Conservation (phyloP, 345 rosid species). For the Linum trigynum region DNA sequence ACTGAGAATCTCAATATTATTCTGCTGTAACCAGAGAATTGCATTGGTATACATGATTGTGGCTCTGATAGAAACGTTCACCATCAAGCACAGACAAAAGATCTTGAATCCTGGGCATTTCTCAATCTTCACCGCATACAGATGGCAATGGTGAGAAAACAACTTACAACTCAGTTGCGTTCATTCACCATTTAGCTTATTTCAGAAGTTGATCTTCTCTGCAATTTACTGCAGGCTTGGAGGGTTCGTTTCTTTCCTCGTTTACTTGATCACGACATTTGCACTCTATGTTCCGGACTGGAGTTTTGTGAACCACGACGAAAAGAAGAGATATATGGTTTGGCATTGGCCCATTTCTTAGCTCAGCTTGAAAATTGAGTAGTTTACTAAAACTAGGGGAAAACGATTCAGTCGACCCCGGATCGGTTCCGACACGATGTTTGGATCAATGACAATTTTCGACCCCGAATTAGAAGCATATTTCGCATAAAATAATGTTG, state of each 20-base stretch:
- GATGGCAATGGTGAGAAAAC: constrained; percentile 47
- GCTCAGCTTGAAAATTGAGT: too few species aligned
- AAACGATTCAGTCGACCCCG: too few species aligned
- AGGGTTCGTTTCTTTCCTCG: constrained; percentile 40
- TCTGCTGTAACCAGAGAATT: constrained; percentile 31
- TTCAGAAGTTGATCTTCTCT: background rate
- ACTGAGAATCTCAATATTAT: too few species aligned
- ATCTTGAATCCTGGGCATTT: constrained; percentile 31
- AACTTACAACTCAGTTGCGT: background rate
- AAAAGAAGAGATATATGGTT: constrained; percentile 28
- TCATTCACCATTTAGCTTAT: too few species aligned
- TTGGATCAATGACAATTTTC: background rate
- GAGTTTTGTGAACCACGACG: constrained; percentile 28
- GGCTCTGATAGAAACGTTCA: constrained; percentile 44
- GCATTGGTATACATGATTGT: constrained; percentile 52
- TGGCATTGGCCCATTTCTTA: background rate
- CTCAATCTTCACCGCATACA: constrained; percentile 44
- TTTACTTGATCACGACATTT: constrained; percentile 45
- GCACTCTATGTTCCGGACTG: constrained; percentile 55
- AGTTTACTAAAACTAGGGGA: too few species aligned
- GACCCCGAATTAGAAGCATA: too few species aligned
- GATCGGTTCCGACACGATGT: too few species aligned
- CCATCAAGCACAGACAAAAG: constrained; percentile 39
- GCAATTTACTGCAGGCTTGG: constrained; percentile 29
- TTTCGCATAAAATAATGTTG: too few species aligned